These are phyloP conservation scores for Phytophthora hibernalis DNA, from an alignment of 352 stramenopile genomes.

Conservation along the genomic window DNA sequence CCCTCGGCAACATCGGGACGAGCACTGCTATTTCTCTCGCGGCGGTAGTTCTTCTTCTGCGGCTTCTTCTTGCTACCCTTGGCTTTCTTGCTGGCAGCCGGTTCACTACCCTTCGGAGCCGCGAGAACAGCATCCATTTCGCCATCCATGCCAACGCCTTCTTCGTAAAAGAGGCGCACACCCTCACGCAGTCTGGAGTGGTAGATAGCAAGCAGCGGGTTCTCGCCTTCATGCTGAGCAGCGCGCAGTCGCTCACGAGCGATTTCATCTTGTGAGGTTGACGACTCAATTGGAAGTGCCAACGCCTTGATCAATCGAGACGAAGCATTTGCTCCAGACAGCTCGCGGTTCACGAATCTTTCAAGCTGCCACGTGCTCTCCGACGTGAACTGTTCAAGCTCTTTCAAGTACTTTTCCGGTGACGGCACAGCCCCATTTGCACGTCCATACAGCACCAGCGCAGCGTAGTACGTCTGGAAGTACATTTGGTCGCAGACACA, in stretches of 20 bases:
- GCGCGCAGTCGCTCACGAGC: conserved; percentile 24
- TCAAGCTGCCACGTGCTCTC: conserved; percentile 52
- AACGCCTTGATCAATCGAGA: conserved; percentile 47
- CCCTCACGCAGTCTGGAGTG: conserved; percentile 72
- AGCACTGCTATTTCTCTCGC: conserved; percentile 41
- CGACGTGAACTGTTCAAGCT: conserved; percentile 58
- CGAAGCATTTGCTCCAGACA: conserved; percentile 24
- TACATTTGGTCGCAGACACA: conserved; percentile 82
- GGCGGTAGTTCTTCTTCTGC: conserved; percentile 70
- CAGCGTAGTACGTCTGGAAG: conserved; percentile 80
- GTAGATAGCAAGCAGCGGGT: conserved; percentile 65
- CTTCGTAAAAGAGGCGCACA: conserved; percentile 81
- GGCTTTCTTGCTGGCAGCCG: conserved; percentile 23
- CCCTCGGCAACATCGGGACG: conserved; percentile 6
- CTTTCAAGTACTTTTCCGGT: conserved; percentile 62
- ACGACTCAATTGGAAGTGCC: conserved; percentile 42
- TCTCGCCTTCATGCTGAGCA: conserved; percentile 36
- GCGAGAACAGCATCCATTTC: conserved; percentile 80
- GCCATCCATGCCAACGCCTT: conserved; percentile 75
- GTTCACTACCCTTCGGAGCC: conserved; percentile 37
- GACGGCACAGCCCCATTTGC: conserved; percentile 64
- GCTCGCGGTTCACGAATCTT: conserved; percentile 65
- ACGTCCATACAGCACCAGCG: conserved; percentile 76
- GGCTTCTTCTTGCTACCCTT: conserved; percentile 66
- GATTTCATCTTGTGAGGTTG: conserved; percentile 27